phyloP scores from a whole-genome alignment of 2,329 filamentous ascomycete genomes.

The Aspergillus sp. region DNA sequence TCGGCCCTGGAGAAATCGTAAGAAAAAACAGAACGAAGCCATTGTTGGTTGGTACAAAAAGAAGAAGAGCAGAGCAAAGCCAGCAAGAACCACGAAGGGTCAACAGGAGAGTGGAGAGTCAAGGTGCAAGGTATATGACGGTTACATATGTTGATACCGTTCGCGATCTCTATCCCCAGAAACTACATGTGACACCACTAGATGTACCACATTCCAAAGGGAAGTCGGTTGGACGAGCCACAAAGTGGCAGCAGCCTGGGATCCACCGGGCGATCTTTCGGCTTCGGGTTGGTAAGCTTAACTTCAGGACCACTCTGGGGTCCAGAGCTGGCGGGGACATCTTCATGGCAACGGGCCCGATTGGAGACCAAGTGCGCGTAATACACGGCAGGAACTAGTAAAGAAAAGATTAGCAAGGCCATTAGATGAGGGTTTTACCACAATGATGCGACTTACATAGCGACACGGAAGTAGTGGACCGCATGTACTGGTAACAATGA shows the following conservation, averaged over 20 bases:
- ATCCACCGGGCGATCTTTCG: slow-evolving; percentile 28
- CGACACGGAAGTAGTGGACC: slow-evolving; percentile 90
- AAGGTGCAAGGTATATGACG: too few species aligned
- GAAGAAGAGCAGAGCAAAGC: too few species aligned
- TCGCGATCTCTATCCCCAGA: background rate
- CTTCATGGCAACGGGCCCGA: slow-evolving; percentile 74
- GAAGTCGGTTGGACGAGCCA: slow-evolving; percentile 25
- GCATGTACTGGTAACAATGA: slow-evolving; percentile 88
- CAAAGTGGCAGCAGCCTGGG: slow-evolving; percentile 34
- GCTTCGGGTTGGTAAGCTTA: slow-evolving; percentile 30
- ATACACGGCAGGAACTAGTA: slow-evolving; percentile 74
- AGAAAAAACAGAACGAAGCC: too few species aligned
- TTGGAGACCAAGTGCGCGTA: slow-evolving; percentile 88
- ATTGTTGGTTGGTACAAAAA: too few species aligned
- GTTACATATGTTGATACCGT: too few species aligned
- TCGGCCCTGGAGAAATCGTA: background rate
- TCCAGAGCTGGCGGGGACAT: slow-evolving; percentile 39
- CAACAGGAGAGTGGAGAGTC: background rate
- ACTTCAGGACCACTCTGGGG: slow-evolving; percentile 39
- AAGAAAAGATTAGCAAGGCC: slow-evolving; percentile 8
- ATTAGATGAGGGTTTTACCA: background rate
- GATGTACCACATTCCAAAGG: slow-evolving; percentile 42
- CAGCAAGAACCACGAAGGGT: too few species aligned
- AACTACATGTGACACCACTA: slow-evolving; percentile 13
- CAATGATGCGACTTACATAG: slow-evolving; percentile 47